Evolutionary conservation across 208 protist species (phyloP).

Genomic region (Leishmania guyanensis): DNA sequence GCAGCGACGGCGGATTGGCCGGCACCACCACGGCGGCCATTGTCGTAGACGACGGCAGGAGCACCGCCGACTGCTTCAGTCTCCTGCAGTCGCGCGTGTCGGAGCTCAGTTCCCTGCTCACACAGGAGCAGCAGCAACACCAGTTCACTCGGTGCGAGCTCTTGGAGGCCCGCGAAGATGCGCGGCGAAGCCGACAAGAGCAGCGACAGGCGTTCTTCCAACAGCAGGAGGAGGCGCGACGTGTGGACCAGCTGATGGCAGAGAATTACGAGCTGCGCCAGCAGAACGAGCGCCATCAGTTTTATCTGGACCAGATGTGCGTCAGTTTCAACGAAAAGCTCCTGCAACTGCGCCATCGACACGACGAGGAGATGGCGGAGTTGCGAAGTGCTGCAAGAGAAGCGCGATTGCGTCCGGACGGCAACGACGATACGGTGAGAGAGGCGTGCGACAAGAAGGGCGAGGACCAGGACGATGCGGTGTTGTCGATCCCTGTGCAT

Average conservation of each 20-base stretch:
- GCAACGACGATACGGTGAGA: neutral
- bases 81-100: constrained; percentile 31
- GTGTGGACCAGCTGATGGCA: constrained; percentile 18
- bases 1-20: neutral
- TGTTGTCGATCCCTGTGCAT: neutral
- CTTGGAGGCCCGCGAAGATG: constrained; percentile 29
- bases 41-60: neutral
- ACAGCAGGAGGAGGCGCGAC: constrained; percentile 36
- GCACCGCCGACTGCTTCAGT: constrained; percentile 28
- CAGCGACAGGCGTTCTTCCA: constrained; percentile 31
- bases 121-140: constrained; percentile 33
- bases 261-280: constrained; percentile 35
- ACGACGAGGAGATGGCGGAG: constrained; percentile 21
- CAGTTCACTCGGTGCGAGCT: constrained; percentile 28
- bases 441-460: neutral
- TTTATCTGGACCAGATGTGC: constrained; percentile 27
- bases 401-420: neutral
- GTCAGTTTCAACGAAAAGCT: constrained; percentile 21
- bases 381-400: constrained; percentile 1
- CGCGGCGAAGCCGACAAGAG: constrained; percentile 27
- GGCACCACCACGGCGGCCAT: neutral
- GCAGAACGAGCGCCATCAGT: constrained; percentile 26
- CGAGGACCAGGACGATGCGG: neutral
- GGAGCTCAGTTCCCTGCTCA: constrained; percentile 30
- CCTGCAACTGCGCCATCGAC: constrained; percentile 20